phyloP scores from a whole-genome alignment of 78 protist species.

The Dictyostelium capitatum region DNA sequence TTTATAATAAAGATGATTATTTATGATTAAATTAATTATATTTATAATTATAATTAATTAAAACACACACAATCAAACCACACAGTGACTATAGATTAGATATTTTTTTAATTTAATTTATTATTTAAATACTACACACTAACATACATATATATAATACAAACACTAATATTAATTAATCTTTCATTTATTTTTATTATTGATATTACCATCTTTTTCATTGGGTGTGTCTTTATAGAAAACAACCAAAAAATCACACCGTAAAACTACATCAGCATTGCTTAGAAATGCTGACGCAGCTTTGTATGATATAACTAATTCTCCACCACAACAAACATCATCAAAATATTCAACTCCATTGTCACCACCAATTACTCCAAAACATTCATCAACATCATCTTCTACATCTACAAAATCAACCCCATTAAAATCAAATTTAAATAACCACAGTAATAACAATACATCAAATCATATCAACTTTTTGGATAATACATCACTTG shows the following conservation, averaged over 20 bases:
- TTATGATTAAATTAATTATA: too few relatives aligned
- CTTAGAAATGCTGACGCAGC: constrained; percentile 57
- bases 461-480: constrained; percentile 5
- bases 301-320: constrained; percentile 17
- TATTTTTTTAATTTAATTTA: neutral
- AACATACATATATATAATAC: too few relatives aligned
- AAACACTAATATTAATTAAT: constrained; percentile 8
- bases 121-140: neutral
- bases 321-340: constrained; percentile 13
- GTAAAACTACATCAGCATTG: constrained; percentile 75
- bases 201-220: neutral
- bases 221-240: neutral
- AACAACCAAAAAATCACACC: constrained; percentile 26
- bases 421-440: constrained; percentile 4
- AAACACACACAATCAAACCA: too few relatives aligned
- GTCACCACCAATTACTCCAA: neutral
- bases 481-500: constrained; percentile 23
- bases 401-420: constrained; percentile 16
- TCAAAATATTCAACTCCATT: constrained; percentile 1
- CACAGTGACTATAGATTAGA: too few relatives aligned
- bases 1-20: too few relatives aligned
- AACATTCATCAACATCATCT: neutral
- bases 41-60: too few relatives aligned
- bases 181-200: neutral
- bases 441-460: neutral